phyloP scores from a whole-genome alignment of 2,329 filamentous ascomycete genomes.

The Ambrosiella beaveri region DNA sequence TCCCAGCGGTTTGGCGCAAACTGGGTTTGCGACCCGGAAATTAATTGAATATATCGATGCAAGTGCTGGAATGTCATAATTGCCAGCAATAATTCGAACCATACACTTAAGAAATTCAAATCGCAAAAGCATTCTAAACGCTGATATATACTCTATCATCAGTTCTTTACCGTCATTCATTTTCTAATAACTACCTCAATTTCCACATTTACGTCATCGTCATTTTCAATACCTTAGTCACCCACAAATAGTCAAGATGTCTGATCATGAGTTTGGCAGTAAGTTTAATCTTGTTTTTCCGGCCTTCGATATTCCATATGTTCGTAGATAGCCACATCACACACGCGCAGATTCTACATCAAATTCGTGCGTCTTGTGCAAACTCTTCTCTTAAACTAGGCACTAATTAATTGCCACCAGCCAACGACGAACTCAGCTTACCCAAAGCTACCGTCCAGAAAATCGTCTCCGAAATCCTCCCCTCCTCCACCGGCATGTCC shows the following conservation, averaged over 20 bases:
- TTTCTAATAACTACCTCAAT: too few species aligned
- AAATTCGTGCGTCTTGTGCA: not conserved
- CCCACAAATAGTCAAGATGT: constrained; percentile 28
- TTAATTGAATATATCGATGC: too few species aligned
- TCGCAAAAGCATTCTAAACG: too few species aligned
- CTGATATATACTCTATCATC: too few species aligned
- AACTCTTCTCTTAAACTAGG: not conserved
- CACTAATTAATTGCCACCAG: constrained; percentile 19
- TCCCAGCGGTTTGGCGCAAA: too few species aligned
- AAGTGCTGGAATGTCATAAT: too few species aligned
- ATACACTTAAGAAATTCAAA: too few species aligned
- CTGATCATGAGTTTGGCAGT: constrained; percentile 50
- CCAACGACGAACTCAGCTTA: constrained; percentile 45
- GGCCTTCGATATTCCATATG: not conserved
- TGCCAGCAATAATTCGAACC: too few species aligned
- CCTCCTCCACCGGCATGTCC: constrained; percentile 54
- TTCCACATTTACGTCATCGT: too few species aligned
- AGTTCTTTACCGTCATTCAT: too few species aligned
- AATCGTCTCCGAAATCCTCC: constrained; percentile 88
- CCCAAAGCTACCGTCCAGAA: constrained; percentile 57
- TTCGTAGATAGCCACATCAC: constrained; percentile 19
- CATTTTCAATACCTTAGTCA: not conserved
- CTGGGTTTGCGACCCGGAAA: too few species aligned
- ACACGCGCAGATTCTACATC: not conserved
- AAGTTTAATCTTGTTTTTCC: constrained; percentile 18